Percentiles rank a stretch among this genome's conserved stretches.
Conservation (phyloP, 2,329 filamentous ascomycete genomes). For the Emmonsia crescens region DNA sequence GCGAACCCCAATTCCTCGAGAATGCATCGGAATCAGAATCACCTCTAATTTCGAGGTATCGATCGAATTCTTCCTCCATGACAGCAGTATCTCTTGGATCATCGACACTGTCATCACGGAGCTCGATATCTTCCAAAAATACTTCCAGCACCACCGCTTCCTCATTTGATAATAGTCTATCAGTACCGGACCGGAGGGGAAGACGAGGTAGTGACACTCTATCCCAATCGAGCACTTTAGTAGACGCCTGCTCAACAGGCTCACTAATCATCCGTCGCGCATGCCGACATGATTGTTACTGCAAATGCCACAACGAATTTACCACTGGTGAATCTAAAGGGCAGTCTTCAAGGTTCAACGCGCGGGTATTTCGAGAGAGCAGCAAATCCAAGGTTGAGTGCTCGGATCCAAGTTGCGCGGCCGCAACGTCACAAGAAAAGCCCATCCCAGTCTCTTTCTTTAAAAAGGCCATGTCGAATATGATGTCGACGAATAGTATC, state of each 20-base stretch:
- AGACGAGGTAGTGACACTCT: neutral
- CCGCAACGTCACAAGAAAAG: conserved; percentile 1
- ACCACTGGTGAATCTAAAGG: neutral
- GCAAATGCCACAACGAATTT: conserved; percentile 8
- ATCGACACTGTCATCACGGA: neutral
- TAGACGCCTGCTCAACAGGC: neutral
- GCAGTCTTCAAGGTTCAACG: neutral
- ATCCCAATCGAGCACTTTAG: neutral
- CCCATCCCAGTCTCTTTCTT: conserved; percentile 4
- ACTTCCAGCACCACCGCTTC: neutral
- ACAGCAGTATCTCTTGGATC: neutral
- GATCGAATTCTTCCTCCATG: neutral
- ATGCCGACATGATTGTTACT: conserved; percentile 12
- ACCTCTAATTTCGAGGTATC: neutral
- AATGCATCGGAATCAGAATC: neutral
- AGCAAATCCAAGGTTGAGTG: conserved; percentile 4
- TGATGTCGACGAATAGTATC: conserved; percentile 7
- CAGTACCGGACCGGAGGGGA: neutral
- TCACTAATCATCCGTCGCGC: conserved; percentile 9
- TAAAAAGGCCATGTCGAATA: conserved; percentile 9
- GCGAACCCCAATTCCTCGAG: neutral
- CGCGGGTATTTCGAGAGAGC: conserved; percentile 1
- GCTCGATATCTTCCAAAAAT: neutral
- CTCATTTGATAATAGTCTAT: neutral
- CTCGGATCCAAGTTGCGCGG: conserved; percentile 8